Evolutionary conservation across 2,329 filamentous ascomycete species (phyloP).

Genomic region (Coniochaeta hoffmannii): DNA sequence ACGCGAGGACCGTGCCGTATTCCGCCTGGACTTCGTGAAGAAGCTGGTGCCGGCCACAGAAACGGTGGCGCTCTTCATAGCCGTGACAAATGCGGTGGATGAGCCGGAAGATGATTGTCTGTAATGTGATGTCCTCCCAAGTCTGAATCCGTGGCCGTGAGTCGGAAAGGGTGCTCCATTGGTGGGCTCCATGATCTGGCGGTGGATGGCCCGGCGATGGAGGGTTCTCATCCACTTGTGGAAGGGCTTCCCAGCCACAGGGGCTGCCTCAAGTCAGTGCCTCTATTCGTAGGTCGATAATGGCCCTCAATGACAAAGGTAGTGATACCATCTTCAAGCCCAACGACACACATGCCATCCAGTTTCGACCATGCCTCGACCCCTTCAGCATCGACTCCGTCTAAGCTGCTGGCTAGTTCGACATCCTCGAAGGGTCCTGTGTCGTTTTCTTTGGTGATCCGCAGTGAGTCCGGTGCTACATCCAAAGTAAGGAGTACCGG

Average conservation of each 20-base stretch:
- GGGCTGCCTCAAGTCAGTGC: too few relatives aligned
- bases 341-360: not conserved
- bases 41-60: slow-evolving; percentile 69
- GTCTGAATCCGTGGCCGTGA: slow-evolving; percentile 1
- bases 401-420: not conserved
- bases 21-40: slow-evolving; percentile 50
- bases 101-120: slow-evolving; percentile 62
- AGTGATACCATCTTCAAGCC: not conserved
- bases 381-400: not conserved
- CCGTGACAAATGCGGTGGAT: slow-evolving; percentile 73
- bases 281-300: too few relatives aligned
- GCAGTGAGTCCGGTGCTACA: not conserved
- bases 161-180: not conserved
- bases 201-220: slow-evolving; percentile 46
- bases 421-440: not conserved
- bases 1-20: slow-evolving; percentile 44
- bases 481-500: not conserved
- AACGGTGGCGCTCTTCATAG: slow-evolving; percentile 71
- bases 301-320: too few relatives aligned
- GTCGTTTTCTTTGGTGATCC: not conserved
- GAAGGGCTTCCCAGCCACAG: slow-evolving; percentile 41
- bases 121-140: slow-evolving; percentile 20
- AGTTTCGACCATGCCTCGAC: not conserved
- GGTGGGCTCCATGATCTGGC: slow-evolving; percentile 18
- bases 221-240: slow-evolving; percentile 67